Base-by-base conservation (phyloP, 2,329 filamentous ascomycete genomes). In the Pseudocercospora pini-densiflorae region DNA sequence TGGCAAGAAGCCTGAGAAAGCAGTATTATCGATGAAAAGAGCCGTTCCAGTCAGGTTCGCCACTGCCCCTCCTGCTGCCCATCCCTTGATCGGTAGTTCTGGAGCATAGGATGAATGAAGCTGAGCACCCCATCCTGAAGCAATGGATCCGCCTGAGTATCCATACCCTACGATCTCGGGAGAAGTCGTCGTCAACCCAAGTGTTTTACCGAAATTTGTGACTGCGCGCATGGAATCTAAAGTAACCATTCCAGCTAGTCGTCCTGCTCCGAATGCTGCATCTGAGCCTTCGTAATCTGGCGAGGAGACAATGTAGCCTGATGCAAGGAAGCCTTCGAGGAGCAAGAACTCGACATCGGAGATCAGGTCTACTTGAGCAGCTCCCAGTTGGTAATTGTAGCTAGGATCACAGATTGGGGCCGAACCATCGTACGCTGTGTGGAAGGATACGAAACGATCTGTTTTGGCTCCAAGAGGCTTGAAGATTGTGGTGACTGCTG, bases 81-180 rank as follows among this genome's bases (percentile, higher is more conserved):
- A 82, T 7, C 84, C 85, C 0, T 75, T 76, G 55, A 88, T 78
- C 1, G 78, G 72, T 2, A 88, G 75, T 40, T 87, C 84, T 0
- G 86, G 83, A 0, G 86, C 86, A 65, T 88, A 88, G 1, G 74
- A 77, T 1, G 79, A 75, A 33, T 85, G 83, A 10, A 87, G 73
- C 36, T 85, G 82, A 16, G 84, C 83, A 0, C 85, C 85, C 79
- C 81, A 85, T 29, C 83, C 84, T 23, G 36, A 45, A 0, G 85
- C 84, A 27, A 87, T 72, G 2, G 81, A 81, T 8, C 86, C 86
- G 4, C 86, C 86, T 0, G 83, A 86, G 70, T 87, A 88, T 0
- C 86, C 86, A 80, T 82, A 85, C 62, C 87, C 74, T 2, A 81
- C 79, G 49, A 81, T 73, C 3, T 69, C 75, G 3, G 72, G 71